Base-by-base conservation (phyloP, 768 basidiomycete genomes). In the Termitomyces sp. region DNA sequence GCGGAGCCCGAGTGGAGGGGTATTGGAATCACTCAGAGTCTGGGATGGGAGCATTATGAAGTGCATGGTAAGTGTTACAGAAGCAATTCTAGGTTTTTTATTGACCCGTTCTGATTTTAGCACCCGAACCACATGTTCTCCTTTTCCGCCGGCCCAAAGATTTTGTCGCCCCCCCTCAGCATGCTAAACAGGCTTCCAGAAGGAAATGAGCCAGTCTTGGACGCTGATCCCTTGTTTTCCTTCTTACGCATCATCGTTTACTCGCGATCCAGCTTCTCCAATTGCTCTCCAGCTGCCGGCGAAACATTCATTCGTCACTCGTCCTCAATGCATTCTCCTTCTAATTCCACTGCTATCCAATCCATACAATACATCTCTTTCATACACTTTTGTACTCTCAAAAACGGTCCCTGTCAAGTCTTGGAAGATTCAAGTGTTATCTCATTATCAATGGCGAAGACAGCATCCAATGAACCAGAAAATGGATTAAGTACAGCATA, bases 41-140 rank as follows among this genome's bases (percentile, higher is more conserved):
- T 96, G 26, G 95, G 95, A 4, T 98, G 95, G 95, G 91, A 93
- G 69, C 95, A 97, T 67, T 98, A 95, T 67, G 95, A 95, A 77
- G 91, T 95, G n/a, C 95, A 98, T 68, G 91, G 94, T 89, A 63
- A 63, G 80, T 57, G 32, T 53, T 30, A 48, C 59, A 36, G 50
- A 10, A 52, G 57, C n/a, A 49, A 51, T 56, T 49, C 30, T 20
- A 18, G 36, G 30, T 30, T 43, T 30, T 32, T 44, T 55, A 33
- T 55, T 50, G 46, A 61, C 57, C 52, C 40, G 55, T 28, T 47
- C 57, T 20, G 46, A 28, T 35, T 56, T 36, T 64, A 94, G 93
- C 91, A 44, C 94, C 94, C 8, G 93, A 93, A 72, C 93, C 94
- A 10, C 94, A 96, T 70, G 93, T 97, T 60, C 82, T 98, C 26